These are phyloP conservation scores for Geranium rotundifolium DNA, from an alignment of 345 rosid species.

Conservation along the genomic window DNA sequence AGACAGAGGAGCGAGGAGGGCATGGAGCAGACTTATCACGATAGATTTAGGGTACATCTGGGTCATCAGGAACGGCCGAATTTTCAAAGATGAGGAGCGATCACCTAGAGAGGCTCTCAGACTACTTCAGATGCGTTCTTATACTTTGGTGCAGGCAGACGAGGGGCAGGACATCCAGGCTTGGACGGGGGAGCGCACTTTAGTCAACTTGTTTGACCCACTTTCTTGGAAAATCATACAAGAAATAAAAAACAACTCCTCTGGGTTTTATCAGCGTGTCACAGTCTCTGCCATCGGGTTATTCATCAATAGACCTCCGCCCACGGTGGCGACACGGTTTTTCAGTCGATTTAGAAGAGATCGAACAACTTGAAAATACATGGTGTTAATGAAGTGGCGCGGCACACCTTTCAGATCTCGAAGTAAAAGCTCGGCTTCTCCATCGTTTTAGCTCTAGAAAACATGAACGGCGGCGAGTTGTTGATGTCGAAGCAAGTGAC, in stretches of 20 bases:
- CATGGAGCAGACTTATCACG: too few relatives aligned
- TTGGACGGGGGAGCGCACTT: too few relatives aligned
- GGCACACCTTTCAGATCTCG: constrained; percentile 85
- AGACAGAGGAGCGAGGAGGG: too few relatives aligned
- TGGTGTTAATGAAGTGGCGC: constrained; percentile 85
- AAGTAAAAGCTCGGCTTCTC: constrained; percentile 85
- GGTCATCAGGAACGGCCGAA: too few relatives aligned
- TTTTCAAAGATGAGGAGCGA: too few relatives aligned
- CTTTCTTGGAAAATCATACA: not conserved
- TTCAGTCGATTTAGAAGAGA: constrained; percentile 61
- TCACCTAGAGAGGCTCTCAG: too few relatives aligned
- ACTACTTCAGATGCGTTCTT: too few relatives aligned
- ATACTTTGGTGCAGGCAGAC: too few relatives aligned
- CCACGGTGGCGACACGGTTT: constrained; percentile 70
- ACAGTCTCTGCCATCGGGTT: constrained; percentile 90
- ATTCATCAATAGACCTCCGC: constrained; percentile 95
- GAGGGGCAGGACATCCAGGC: too few relatives aligned
- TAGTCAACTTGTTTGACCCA: not conserved
- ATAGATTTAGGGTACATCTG: too few relatives aligned
- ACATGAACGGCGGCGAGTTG: constrained; percentile 87
- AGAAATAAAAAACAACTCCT: not conserved
- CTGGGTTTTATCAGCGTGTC: constrained; percentile 37
- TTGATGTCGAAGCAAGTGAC: constrained; percentile 92
- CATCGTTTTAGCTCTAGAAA: constrained; percentile 89
- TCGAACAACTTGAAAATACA: constrained; percentile 66